Conservation (phyloP, 352 stramenopile genomes). For the Stramenopiles sp. region DNA sequence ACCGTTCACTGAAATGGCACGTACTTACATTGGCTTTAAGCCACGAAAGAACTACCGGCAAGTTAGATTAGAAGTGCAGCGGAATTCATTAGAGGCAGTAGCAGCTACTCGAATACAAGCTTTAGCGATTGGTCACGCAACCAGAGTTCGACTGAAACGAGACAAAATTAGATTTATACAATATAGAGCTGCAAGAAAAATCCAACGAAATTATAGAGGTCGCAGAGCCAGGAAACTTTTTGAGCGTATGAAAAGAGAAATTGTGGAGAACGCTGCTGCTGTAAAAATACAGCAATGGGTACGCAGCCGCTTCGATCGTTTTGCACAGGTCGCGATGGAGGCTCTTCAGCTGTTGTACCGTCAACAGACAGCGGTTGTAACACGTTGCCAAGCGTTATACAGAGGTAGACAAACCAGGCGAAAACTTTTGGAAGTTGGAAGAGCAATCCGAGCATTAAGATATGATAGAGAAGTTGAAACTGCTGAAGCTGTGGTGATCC, state of each 20-base stretch:
- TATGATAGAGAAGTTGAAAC: not conserved
- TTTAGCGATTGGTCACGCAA: not conserved
- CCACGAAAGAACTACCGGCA: not conserved
- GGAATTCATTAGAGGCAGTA: not conserved
- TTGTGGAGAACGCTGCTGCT: not conserved
- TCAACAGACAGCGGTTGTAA: not conserved
- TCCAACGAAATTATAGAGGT: not conserved
- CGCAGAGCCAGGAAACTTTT: not conserved
- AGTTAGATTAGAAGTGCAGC: not conserved
- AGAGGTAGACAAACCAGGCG: not conserved
- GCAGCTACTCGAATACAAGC: not conserved
- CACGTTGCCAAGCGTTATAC: not conserved
- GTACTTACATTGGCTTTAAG: slow-evolving; percentile 19
- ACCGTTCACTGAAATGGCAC: slow-evolving; percentile 16
- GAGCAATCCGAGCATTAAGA: not conserved
- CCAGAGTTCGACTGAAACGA: not conserved
- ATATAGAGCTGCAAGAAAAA: not conserved
- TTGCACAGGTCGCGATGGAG: not conserved
- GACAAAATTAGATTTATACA: not conserved
- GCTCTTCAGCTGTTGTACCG: not conserved
- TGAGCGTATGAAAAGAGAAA: not conserved
- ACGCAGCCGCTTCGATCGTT: not conserved
- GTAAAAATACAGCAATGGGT: not conserved
- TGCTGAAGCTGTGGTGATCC: not conserved
- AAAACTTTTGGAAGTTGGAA: not conserved